Conservation (phyloP, 2,329 filamentous ascomycete genomes). For the Mycocentrospora acerina region DNA sequence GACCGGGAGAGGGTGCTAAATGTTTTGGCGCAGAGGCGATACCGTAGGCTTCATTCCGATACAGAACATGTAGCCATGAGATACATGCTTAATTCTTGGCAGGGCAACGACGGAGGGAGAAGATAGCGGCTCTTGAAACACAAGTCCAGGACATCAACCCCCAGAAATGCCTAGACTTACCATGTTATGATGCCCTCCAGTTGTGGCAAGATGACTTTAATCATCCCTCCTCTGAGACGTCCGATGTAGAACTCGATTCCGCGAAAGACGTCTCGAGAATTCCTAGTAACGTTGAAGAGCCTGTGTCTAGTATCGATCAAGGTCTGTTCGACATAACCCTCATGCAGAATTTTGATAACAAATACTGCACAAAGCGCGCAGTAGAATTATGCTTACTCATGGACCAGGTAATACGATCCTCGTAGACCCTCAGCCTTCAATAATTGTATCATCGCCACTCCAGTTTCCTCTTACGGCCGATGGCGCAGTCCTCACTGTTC, state of each 20-base stretch:
- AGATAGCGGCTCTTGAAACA: conserved; percentile 27
- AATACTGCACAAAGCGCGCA: too few relatives aligned
- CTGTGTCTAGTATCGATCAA: conserved; percentile 1
- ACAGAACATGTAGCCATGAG: too few relatives aligned
- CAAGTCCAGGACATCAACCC: conserved; percentile 17
- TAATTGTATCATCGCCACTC: too few relatives aligned
- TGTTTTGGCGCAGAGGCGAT: conserved; percentile 34
- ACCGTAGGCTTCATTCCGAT: conserved; percentile 18
- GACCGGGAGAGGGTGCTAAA: conserved; percentile 35
- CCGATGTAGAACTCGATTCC: too few relatives aligned
- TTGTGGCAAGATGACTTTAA: too few relatives aligned
- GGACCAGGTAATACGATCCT: too few relatives aligned
- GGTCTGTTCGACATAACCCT: conserved; percentile 1
- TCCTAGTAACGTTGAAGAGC: neutral
- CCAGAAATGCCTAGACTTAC: too few relatives aligned
- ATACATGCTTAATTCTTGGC: too few relatives aligned
- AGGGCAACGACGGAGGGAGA: conserved; percentile 31
- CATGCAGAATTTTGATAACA: conserved; percentile 1
- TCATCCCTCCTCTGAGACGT: too few relatives aligned
- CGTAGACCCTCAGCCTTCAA: too few relatives aligned
- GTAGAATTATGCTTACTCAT: too few relatives aligned
- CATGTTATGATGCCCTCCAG: too few relatives aligned
- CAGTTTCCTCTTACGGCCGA: conserved; percentile 16
- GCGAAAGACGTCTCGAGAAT: neutral
- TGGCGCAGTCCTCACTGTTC: conserved; percentile 26